Conservation (phyloP, 345 rosid genomes). For the Eutrema japonicum region DNA sequence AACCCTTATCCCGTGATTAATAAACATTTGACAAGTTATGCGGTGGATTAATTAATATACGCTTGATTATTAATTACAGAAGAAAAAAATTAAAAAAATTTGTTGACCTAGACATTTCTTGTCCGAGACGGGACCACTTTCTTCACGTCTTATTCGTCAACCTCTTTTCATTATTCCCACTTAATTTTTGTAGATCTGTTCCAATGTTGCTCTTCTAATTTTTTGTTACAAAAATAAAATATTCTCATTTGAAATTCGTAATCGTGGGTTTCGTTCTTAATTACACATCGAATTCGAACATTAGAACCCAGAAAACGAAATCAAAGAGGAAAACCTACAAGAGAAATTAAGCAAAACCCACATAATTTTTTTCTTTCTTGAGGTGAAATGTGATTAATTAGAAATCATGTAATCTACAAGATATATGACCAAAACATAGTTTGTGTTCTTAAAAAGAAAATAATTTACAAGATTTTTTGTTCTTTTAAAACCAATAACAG, state of each 20-base stretch:
- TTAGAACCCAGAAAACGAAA: background rate
- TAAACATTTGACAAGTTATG: background rate
- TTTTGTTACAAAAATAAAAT: background rate
- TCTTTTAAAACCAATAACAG: background rate
- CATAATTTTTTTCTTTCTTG: no score
- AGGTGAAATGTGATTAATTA: background rate
- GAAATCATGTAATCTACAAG: background rate
- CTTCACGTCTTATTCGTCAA: constrained; percentile 7
- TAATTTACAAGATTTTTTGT: background rate
- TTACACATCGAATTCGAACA: constrained; percentile 6
- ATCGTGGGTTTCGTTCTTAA: background rate
- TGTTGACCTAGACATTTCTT: constrained; percentile 6
- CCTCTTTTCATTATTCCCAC: background rate
- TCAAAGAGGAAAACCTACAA: background rate
- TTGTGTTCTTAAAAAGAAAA: no score
- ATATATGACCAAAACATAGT: background rate
- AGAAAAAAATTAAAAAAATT: background rate
- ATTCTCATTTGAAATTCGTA: background rate
- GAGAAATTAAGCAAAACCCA: background rate
- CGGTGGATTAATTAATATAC: background rate
- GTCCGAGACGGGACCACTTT: constrained; percentile 11
- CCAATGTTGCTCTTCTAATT: background rate
- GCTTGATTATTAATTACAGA: no score
- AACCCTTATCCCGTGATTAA: background rate
- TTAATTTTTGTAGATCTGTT: background rate